Percentiles rank a stretch among this genome's conserved stretches.
Evolutionary conservation across 2,329 filamentous ascomycete species (phyloP).

Genomic region (Cephalotrichum gorgonifer): DNA sequence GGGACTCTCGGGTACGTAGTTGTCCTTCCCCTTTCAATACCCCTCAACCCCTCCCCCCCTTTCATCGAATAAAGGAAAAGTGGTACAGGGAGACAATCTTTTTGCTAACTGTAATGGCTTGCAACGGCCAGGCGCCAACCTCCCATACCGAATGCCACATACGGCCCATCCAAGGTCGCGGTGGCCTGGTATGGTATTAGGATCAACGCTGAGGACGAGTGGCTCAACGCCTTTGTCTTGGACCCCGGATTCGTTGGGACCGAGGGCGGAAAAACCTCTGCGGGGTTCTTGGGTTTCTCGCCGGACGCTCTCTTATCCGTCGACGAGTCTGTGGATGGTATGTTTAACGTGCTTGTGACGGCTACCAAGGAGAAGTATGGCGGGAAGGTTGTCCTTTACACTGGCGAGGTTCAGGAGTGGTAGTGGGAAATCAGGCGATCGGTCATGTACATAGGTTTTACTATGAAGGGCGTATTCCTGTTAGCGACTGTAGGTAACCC

Average conservation of each 20-base stretch:
- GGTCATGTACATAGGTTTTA: no score
- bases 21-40: constrained; percentile 14
- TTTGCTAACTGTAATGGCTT: no score
- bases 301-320: not conserved
- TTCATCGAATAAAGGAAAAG: no score
- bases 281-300: not conserved
- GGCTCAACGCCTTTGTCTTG: constrained; percentile 20
- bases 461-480: no score
- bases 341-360: constrained; percentile 9
- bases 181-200: constrained; percentile 19
- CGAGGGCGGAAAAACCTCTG: not conserved
- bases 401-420: not conserved
- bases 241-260: constrained; percentile 17
- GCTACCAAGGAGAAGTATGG: constrained; percentile 13
- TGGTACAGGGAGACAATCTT: no score
- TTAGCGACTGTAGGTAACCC: no score
- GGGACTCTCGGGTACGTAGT: no score
- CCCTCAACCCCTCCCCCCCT: no score
- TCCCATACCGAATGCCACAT: constrained; percentile 21
- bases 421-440: no score
- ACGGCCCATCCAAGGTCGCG: constrained; percentile 32
- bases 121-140: constrained; percentile 9
- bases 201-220: constrained; percentile 20
- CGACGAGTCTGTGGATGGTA: constrained; percentile 9
- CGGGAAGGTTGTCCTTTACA: constrained; percentile 13